Evolutionary conservation across 257 asterid species (phyloP).

Genomic region (Dorcoceras hygrometricum): DNA sequence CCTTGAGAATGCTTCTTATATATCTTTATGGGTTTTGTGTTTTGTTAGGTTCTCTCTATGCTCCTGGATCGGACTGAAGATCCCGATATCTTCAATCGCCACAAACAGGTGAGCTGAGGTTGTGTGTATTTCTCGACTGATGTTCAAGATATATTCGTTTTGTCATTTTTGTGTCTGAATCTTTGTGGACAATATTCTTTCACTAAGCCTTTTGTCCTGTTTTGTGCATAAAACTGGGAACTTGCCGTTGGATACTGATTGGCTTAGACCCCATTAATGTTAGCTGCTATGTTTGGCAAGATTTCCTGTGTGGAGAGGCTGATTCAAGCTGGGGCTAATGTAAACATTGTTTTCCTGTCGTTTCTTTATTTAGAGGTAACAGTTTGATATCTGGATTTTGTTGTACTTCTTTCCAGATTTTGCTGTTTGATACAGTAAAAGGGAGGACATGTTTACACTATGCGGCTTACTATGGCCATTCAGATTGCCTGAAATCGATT

Average conservation of each 20-base stretch:
- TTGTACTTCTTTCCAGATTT: conserved; percentile 37
- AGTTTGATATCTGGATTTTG: conserved; percentile 4
- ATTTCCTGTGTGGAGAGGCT: conserved; percentile 62
- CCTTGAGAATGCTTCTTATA: background rate
- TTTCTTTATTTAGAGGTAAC: background rate
- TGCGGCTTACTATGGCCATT: conserved; percentile 82
- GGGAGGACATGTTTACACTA: conserved; percentile 81
- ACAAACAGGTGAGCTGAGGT: conserved; percentile 58
- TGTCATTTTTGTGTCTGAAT: background rate
- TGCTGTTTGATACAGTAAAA: conserved; percentile 64
- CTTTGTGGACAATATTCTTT: background rate
- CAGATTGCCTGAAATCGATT: conserved; percentile 64
- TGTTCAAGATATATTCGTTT: background rate
- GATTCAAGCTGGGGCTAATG: conserved; percentile 79
- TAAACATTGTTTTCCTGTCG: conserved; percentile 24
- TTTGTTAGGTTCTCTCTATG: conserved; percentile 59
- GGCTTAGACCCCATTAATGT: conserved; percentile 77
- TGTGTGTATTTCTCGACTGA: conserved; percentile 9
- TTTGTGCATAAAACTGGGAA: conserved; percentile 6
- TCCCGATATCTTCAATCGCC: conserved; percentile 72
- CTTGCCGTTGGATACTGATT: conserved; percentile 26
- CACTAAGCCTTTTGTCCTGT: conserved; percentile 13
- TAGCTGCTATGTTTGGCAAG: conserved; percentile 80
- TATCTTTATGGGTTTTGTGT: conserved; percentile 14
- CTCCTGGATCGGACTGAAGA: conserved; percentile 61